A percentile compares a stretch with the other conserved stretches of the same genome.
Evolutionary conservation across 129 eudicot genomes (phyloP).

Genomic region (Calendula officinalis): DNA sequence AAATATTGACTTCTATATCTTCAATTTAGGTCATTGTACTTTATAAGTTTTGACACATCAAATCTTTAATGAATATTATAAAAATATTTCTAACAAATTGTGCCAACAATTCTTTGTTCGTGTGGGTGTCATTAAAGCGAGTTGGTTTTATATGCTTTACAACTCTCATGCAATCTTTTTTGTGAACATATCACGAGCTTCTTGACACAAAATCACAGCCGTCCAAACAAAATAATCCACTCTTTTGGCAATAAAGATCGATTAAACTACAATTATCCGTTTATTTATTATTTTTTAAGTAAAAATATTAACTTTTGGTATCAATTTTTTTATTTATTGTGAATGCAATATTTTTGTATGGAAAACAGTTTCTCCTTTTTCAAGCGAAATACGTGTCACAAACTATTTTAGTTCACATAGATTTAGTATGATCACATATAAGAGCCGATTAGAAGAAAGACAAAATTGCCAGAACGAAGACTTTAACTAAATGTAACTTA

Average conservation of each 20-base stretch:
- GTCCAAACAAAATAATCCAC: conserved; percentile 26
- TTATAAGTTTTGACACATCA: too few relatives aligned
- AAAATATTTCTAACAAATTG: background rate
- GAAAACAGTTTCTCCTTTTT: background rate
- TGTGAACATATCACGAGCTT: conserved; percentile 49
- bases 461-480: background rate
- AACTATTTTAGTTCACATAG: too few relatives aligned
- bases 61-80: too few relatives aligned
- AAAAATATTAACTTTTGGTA: background rate
- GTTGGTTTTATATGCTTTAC: conserved; percentile 28
- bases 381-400: background rate
- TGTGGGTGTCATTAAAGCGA: conserved; percentile 35
- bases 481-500: background rate
- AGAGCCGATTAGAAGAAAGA: background rate
- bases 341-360: background rate
- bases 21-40: too few relatives aligned
- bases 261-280: conserved; percentile 13
- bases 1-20: too few relatives aligned
- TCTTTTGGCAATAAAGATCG: conserved; percentile 25
- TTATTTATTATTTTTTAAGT: background rate
- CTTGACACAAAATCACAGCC: conserved; percentile 43
- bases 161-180: conserved; percentile 32
- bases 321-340: background rate
- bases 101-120: conserved; percentile 43
- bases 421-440: background rate